Conservation (phyloP, 441 rosid species). For the Adansonia rubrostipa region DNA sequence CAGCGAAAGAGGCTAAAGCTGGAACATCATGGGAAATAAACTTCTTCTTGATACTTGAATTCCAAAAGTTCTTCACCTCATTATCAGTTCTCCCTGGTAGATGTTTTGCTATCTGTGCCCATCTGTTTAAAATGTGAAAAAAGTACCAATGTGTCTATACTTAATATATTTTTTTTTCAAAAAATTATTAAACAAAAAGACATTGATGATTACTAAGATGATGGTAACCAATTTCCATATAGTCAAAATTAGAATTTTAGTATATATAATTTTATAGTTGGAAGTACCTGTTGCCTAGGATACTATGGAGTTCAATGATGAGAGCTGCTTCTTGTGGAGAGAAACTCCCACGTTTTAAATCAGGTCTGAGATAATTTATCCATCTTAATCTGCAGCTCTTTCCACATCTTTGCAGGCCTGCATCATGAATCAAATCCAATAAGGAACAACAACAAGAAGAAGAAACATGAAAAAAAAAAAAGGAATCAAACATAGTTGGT, state of each 20-base stretch:
- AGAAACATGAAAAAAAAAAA: background rate
- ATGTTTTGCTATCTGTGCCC: conserved; percentile 95
- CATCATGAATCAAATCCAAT: conserved; percentile 13
- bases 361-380: conserved; percentile 94
- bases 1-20: conserved; percentile 42
- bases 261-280: conserved; percentile 7
- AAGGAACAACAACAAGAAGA: conserved; percentile 3
- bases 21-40: conserved; percentile 63
- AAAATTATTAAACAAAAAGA: background rate
- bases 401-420: conserved; percentile 95
- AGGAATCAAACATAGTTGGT: conserved; percentile 15
- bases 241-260: background rate
- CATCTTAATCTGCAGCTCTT: conserved; percentile 97
- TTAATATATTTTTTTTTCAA: background rate
- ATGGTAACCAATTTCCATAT: background rate
- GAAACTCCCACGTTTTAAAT: conserved; percentile 95
- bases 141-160: background rate
- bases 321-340: conserved; percentile 95
- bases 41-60: conserved; percentile 97
- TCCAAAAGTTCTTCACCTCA: conserved; percentile 98
- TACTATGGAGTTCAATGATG: conserved; percentile 89
- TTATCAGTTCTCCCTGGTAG: conserved; percentile 96
- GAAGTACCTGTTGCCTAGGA: conserved; percentile 87
- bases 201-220: conserved; percentile 11
- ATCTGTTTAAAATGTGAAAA: conserved; percentile 46